Evolutionary conservation across 495 filamentous ascomycete genomes (phyloP), one percentile per base, ranked within the genome.

Genomic region (Talaromyces trachyspermus): DNA sequence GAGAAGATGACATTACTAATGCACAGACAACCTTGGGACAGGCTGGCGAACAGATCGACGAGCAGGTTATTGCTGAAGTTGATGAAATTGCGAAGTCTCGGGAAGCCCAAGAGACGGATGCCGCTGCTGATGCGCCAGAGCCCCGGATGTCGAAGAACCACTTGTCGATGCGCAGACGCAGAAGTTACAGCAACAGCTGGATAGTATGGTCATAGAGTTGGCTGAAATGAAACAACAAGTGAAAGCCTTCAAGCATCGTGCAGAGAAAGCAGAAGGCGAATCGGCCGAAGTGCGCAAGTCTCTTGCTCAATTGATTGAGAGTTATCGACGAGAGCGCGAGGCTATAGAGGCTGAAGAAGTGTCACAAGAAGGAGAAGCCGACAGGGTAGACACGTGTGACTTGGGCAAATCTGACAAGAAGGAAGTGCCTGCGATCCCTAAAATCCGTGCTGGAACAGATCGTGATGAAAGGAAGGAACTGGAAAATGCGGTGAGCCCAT

Each of bases 281-380:
- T 74, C 77, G 20, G 72, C 76, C 48, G 68, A 74, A 29, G 75
- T 79, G 40, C 79, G 82, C 43, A 82, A 83, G 58, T 86, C 83
- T 1, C 66, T 98, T 18, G 82, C 84, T 0, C 88, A 95, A 59
- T 91, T 96, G 89, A 83, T 96, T 12, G 79, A 86, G 54, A 84
- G 83, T 23, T 80, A 95, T 36, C 78, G 87, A 38, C 71, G 71
- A 52, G 83, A 82, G 47, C 82, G 88, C 26, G 76, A 48, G n/a
- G 45, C 19, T 20, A n/a, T 12, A 48, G 49, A 25, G 11, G 35
- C 18, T 32, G 49, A n/a, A 54, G 54, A 38, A 23, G 19, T 53
- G 26, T 4, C 20, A 22, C 4, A 11, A 2, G 14, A 23, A 8
- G 22, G 2, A 4, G 42, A 29, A 11, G 42, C 39, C 25, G 9